Evolutionary conservation across 345 rosid genomes (phyloP).

Genomic region (Gossypium australe): DNA sequence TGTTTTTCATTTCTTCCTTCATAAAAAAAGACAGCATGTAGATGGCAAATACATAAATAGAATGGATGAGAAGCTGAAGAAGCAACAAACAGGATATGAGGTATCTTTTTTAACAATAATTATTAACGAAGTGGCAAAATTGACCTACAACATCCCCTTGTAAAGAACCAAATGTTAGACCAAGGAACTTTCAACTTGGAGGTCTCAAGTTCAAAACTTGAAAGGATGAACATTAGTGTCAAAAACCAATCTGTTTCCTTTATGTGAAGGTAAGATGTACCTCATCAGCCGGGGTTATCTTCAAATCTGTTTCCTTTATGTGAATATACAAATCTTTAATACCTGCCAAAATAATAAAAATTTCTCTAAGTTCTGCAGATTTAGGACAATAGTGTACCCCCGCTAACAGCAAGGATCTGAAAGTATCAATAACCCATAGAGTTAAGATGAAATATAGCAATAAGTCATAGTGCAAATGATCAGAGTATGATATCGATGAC

Average conservation of each 20-base stretch:
- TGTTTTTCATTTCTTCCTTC: constrained; percentile 63
- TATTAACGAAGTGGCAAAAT: background rate
- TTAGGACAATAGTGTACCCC: background rate
- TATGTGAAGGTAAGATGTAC: constrained; percentile 26
- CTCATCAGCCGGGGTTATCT: constrained; percentile 51
- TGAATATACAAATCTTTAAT: constrained; percentile 39
- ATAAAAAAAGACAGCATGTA: constrained; percentile 18
- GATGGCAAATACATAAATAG: constrained; percentile 10
- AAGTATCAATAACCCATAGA: background rate
- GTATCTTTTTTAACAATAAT: background rate
- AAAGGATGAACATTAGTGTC: background rate
- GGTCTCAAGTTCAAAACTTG: background rate
- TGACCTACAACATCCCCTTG: background rate
- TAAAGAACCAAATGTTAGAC: background rate
- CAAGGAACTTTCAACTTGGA: background rate
- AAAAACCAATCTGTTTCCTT: too few species aligned
- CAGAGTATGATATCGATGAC: background rate
- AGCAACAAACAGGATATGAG: background rate
- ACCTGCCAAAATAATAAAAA: constrained; percentile 31
- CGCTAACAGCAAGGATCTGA: background rate
- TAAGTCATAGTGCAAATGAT: background rate
- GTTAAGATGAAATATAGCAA: background rate
- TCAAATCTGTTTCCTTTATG: constrained; percentile 42
- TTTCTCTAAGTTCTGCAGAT: background rate
- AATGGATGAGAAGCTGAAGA: constrained; percentile 1